Conservation (phyloP, 129 eudicot species). For the Heracleum sosnowskyi region DNA sequence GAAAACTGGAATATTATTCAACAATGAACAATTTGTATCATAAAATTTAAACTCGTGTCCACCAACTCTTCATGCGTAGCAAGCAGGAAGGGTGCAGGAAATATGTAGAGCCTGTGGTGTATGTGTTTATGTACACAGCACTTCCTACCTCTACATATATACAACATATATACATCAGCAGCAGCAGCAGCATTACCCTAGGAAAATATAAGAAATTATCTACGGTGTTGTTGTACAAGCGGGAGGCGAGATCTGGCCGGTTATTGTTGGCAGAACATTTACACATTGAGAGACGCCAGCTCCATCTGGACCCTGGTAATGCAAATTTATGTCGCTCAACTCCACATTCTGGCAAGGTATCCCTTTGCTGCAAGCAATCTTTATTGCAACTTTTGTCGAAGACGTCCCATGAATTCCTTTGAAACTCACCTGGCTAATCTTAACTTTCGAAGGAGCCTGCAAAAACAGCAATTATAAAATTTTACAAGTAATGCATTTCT, state of each 20-base stretch:
- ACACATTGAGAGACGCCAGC: slow-evolving; percentile 31
- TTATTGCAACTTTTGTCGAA: slow-evolving; percentile 22
- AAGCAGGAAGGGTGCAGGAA: slow-evolving; percentile 4
- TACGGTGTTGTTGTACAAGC: slow-evolving; percentile 1
- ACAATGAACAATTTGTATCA: background rate
- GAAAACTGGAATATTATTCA: background rate
- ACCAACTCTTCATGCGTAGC: slow-evolving; percentile 5
- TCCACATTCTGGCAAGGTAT: slow-evolving; percentile 42
- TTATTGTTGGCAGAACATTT: slow-evolving; percentile 30
- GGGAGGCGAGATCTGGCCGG: slow-evolving; percentile 24
- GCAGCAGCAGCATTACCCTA: background rate
- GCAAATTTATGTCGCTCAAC: slow-evolving; percentile 37
- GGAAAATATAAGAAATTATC: background rate
- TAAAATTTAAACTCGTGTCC: background rate
- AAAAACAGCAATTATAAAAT: background rate
- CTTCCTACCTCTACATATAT: slow-evolving; percentile 4
- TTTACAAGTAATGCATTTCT: background rate
- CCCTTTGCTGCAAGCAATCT: slow-evolving; percentile 41
- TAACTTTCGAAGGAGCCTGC: slow-evolving; percentile 55
- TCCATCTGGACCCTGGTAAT: slow-evolving; percentile 30
- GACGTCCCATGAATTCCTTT: slow-evolving; percentile 56
- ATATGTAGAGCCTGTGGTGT: background rate
- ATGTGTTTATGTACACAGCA: background rate
- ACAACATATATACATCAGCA: background rate
- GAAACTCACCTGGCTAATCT: slow-evolving; percentile 46